Evolutionary conservation across 805 yeast species (phyloP).

Genomic region (Lipomyces starkeyi): DNA sequence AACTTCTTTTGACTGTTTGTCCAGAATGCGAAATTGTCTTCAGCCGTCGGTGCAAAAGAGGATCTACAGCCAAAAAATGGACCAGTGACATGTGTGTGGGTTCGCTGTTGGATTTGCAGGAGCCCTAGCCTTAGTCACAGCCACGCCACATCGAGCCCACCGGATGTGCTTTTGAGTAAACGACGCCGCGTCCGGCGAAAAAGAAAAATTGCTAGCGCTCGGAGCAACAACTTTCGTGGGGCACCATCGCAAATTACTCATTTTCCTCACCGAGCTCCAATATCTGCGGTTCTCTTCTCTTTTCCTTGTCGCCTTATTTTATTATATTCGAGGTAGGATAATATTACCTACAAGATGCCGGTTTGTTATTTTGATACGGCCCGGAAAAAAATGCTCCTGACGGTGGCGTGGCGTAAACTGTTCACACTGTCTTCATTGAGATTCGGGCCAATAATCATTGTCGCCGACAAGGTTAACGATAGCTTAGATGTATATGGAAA

Average conservation of each 20-base stretch:
- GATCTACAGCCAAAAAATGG: not conserved
- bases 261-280: not conserved
- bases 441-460: not conserved
- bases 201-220: not conserved
- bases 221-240: not conserved
- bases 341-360: slow-evolving; percentile 2
- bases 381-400: not conserved
- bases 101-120: not conserved
- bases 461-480: not conserved
- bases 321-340: not conserved
- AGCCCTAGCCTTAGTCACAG: slow-evolving; percentile 1
- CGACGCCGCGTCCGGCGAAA: not conserved
- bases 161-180: no score
- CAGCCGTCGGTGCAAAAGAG: not conserved
- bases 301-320: not conserved
- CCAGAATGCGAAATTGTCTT: not conserved
- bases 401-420: not conserved
- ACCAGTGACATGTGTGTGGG: not conserved
- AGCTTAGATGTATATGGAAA: slow-evolving; percentile 74
- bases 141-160: not conserved
- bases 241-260: not conserved
- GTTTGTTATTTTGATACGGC: not conserved
- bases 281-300: not conserved
- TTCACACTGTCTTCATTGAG: not conserved
- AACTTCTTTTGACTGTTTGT: not conserved